Base-by-base conservation (phyloP, 495 filamentous ascomycete species). In the Cairneyella variabilis region DNA sequence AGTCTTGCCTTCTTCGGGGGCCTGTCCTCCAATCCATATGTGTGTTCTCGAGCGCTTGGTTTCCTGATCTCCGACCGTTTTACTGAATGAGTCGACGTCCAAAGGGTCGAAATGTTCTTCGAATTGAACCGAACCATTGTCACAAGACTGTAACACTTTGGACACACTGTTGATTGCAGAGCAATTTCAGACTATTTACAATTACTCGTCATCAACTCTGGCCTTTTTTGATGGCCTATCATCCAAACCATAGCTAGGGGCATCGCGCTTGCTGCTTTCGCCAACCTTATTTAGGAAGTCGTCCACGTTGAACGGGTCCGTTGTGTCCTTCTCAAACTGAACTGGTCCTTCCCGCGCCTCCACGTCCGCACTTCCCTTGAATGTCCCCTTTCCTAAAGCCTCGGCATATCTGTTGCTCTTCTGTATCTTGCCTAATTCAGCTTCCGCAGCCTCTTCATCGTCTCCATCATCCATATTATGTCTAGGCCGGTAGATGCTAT, bases 281-380 rank as follows among this genome's bases (percentile, higher is more conserved):
- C 76, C 72, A 44, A 88, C 89, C 67, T 95, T 89, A 21, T 76
- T 79, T 64, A 99, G 85, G 76, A 98, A 95, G 62, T 85, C 88
- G 60, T 96, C 90, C 53, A 97, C 90, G 26, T 91, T 86, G 60
- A 97, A 97, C 6, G 90, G 89, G 72, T 97, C 91, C 3, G 74
- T 78, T 5, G 69, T 73, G 57, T 97, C 93, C 71, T 93, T 95
- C 72, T 97, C 93, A 65, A 99, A 99, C 65, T 95, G 89, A n/a
- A 99, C 93, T 2, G 95, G 93, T 18, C 93, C 93, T 38, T 90
- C 86, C 54, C 89, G 78, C 40, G 74, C 84, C 80, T 96, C 92
- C n/a, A 82, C 85, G 64, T 95, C 88, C 26, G 80, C 86, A 16
- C 88, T 82, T 16, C 93, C 93, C 69, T 88, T 91, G 69, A 97